Evolutionary conservation across 148 eudicot genomes (phyloP).

Genomic region (Limonium bicolor): DNA sequence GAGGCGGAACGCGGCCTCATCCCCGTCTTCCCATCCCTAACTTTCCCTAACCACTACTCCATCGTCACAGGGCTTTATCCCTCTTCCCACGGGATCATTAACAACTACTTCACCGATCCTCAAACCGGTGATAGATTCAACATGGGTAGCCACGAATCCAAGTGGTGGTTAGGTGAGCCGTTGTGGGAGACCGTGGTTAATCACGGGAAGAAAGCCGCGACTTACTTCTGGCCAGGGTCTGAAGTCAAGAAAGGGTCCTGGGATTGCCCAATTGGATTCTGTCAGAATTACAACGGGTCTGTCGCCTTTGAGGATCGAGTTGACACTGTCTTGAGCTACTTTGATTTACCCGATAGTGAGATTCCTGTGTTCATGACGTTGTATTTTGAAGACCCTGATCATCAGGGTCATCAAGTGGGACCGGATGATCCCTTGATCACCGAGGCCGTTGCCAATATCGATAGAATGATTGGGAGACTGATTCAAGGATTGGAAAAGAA

Average conservation of each 20-base stretch:
- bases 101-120: constrained; percentile 48
- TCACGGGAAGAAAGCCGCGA: constrained; percentile 47
- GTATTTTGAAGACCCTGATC: constrained; percentile 93
- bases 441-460: constrained; percentile 49
- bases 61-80: constrained; percentile 84
- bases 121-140: constrained; percentile 24
- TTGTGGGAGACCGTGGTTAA: constrained; percentile 67
- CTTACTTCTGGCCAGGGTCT: constrained; percentile 86
- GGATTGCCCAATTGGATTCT: constrained; percentile 47
- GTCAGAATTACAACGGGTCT: constrained; percentile 42
- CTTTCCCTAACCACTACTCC: constrained; percentile 85
- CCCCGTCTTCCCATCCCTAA: constrained; percentile 78
- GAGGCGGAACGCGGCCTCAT: constrained; percentile 64
- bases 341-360: constrained; percentile 39
- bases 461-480: constrained; percentile 63
- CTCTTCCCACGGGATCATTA: constrained; percentile 59
- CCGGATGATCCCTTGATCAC: constrained; percentile 83
- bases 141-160: constrained; percentile 67
- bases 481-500: constrained; percentile 61
- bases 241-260: constrained; percentile 60
- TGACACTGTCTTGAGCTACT: constrained; percentile 47
- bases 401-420: constrained; percentile 84
- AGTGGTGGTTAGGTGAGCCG: constrained; percentile 91
- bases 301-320: constrained; percentile 79
- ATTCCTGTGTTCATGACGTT: constrained; percentile 69